Evolutionary conservation across 441 rosid genomes (phyloP), one percentile per base, ranked within the genome.

Genomic region (Croton setiger): DNA sequence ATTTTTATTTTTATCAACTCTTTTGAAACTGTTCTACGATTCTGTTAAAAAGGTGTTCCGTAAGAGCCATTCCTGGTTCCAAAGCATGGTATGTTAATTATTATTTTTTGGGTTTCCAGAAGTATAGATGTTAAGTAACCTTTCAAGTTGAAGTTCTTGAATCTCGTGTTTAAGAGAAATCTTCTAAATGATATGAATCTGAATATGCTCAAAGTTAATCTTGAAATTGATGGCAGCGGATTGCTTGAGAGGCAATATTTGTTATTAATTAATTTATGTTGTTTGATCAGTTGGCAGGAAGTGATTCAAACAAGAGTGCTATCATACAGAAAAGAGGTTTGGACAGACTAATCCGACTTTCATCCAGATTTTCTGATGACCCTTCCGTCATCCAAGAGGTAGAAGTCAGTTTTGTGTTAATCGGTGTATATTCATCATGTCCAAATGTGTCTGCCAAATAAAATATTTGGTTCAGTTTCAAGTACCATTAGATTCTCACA

Each of bases 301-400:
- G 96, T 71, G 99, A 93, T 70, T 80, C 93, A 53, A 89, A 91
- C 76, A 93, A 91, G 85, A 87, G 83, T 64, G 78, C 83, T 51
- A 84, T 92, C 69, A 83, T 94, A 47, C 91, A 92, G 79, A 90
- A 92, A 75, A 76, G 80, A 20, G 98, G 98, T 56, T 74, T 94
- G 69, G 78, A 85, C 66, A 86, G 72, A 80, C 84, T 94, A 48
- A 81, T 92, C 78, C 84, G 64, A 75, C 87, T 92, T 9, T 81
- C 97, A 18, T 82, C 83, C 52, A 83, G 88, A 67, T 92, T 92
- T 80, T 77, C 86, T 39, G 98, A 90, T 18, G 96, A 92, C 67
- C 87, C 96, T 60, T 79, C 85, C 60, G 87, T 94, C 69, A 79
- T 92, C 75, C 97, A 86, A 84, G 98, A 92, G 97, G 99, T 89